Percentiles rank a stretch among this genome's conserved stretches.
Evolutionary conservation across 106 monocot species (phyloP).

Genomic region (Acorus calamus): DNA sequence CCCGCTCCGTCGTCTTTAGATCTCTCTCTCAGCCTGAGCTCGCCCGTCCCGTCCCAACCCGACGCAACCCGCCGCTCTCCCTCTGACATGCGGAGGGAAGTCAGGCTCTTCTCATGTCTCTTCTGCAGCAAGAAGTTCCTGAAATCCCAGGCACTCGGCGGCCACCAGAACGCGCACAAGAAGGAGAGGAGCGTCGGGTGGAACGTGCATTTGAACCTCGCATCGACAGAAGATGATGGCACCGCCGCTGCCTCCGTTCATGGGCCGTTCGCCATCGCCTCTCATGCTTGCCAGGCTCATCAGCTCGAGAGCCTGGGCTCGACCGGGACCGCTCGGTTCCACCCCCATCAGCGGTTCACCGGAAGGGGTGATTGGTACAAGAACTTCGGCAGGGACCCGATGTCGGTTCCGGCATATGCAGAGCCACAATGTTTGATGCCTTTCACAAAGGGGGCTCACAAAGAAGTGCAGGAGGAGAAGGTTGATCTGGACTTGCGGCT

Average conservation of each 20-base stretch:
- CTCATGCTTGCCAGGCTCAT: conserved; percentile 25
- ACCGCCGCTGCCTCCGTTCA: background rate
- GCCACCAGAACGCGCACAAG: conserved; percentile 87
- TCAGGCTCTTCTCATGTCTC: conserved; percentile 68
- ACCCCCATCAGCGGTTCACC: background rate
- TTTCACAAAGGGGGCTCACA: too few species aligned
- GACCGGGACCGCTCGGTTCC: conserved; percentile 6
- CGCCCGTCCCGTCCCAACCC: conserved; percentile 20
- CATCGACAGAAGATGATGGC: background rate
- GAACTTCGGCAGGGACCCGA: too few species aligned
- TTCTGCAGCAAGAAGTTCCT: conserved; percentile 91
- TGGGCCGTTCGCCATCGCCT: conserved; percentile 25
- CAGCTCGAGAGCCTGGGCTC: background rate
- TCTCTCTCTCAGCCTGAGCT: conserved; percentile 21
- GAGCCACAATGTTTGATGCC: too few species aligned
- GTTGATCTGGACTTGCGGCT: too few species aligned
- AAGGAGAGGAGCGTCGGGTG: conserved; percentile 56
- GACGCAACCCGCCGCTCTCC: background rate
- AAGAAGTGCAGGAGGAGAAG: too few species aligned
- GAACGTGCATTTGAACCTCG: conserved; percentile 14
- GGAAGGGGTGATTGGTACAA: too few species aligned
- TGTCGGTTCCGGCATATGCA: too few species aligned
- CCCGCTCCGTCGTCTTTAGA: conserved; percentile 7
- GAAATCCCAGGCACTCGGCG: conserved; percentile 79
- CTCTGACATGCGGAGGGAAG: conserved; percentile 8